These are phyloP conservation scores for Nakataea oryzae DNA, from an alignment of 2,329 filamentous ascomycete genomes.

Conservation along the genomic window DNA sequence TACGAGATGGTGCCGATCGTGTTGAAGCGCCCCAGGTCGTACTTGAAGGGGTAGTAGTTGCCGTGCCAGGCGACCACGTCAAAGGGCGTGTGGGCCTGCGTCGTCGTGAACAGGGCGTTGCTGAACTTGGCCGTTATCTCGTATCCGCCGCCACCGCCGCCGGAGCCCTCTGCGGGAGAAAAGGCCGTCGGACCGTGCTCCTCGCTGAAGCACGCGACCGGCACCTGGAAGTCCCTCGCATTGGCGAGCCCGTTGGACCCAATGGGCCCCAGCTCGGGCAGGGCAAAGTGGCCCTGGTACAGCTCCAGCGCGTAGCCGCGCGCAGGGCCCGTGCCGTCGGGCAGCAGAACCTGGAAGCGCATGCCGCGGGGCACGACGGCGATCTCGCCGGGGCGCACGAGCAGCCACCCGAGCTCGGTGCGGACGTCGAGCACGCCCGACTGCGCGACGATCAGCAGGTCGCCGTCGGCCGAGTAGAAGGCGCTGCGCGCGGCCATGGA, in stretches of 20 bases:
- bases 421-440: constrained; percentile 53
- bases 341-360: constrained; percentile 48
- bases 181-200: constrained; percentile 17
- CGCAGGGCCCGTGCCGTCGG: constrained; percentile 26
- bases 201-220: constrained; percentile 45
- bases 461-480: constrained; percentile 62
- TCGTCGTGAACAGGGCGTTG: constrained; percentile 45
- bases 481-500: constrained; percentile 57
- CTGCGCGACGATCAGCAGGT: constrained; percentile 57
- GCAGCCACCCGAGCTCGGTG: constrained; percentile 51
- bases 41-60: constrained; percentile 59
- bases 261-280: constrained; percentile 49
- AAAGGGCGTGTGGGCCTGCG: constrained; percentile 52
- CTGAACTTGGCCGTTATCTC: constrained; percentile 47
- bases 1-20: constrained; percentile 51
- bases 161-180: not conserved
- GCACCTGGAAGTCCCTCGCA: constrained; percentile 49
- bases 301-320: constrained; percentile 52
- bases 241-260: constrained; percentile 49
- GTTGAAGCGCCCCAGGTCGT: constrained; percentile 55
- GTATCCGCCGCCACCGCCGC: constrained; percentile 12
- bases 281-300: constrained; percentile 45
- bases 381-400: constrained; percentile 54
- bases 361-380: constrained; percentile 53
- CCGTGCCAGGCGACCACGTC: constrained; percentile 60